A percentile compares a stretch with the other conserved stretches of the same genome.
These are phyloP conservation scores for Myriosclerotinia curreyana DNA, from an alignment of 2,329 filamentous ascomycete species.

Conservation along the genomic window DNA sequence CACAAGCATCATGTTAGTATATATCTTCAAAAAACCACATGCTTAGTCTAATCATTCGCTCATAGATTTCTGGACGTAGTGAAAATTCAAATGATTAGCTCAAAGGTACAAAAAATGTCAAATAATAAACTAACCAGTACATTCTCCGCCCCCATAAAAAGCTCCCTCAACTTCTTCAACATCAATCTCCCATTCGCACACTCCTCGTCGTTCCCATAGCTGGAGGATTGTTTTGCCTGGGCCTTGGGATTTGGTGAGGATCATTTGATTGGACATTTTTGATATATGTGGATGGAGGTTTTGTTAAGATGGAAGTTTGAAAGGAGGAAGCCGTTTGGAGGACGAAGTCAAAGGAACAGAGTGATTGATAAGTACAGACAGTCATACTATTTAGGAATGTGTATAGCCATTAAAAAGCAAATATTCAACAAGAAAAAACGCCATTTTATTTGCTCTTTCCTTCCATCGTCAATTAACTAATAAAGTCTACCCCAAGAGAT, in stretches of 20 bases:
- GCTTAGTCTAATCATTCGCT: no score
- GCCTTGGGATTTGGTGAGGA: not conserved
- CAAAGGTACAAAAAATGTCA: no score
- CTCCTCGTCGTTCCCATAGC: not conserved
- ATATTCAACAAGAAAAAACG: not conserved
- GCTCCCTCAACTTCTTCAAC: not conserved
- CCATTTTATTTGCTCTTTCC: not conserved
- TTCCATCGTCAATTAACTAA: not conserved
- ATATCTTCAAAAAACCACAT: not conserved
- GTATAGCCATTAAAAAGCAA: not conserved
- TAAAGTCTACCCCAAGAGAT: not conserved
- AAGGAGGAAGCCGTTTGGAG: no score
- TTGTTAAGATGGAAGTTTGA: no score
- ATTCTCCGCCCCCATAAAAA: not conserved
- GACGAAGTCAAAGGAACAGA: no score
- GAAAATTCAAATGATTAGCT: no score
- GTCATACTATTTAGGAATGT: no score
- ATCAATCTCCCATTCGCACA: not conserved
- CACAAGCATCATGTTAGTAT: not conserved
- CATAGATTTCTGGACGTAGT: no score
- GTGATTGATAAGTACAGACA: no score
- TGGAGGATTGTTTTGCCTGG: not conserved
- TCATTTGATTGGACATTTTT: no score
- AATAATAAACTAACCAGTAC: not conserved
- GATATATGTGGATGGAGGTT: no score